A percentile compares a stretch with the other conserved stretches of the same genome.
Evolutionary conservation across 306 rosid genomes (phyloP).

Genomic region (Vachellia collinsii): DNA sequence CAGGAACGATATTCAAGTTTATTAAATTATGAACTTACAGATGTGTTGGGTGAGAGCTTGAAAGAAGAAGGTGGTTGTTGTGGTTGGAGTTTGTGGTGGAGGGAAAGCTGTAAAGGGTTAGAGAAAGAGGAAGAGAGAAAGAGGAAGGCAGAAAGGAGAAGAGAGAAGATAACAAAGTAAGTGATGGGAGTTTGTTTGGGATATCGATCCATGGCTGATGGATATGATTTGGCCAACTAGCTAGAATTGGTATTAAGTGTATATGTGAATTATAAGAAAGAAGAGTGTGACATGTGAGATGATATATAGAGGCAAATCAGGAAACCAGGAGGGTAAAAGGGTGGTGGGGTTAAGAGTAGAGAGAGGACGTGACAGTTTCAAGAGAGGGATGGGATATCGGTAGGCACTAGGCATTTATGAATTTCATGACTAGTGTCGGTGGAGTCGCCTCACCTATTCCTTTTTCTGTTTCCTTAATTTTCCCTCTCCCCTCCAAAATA

Average conservation of each 20-base stretch:
- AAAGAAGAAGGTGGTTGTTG: background rate
- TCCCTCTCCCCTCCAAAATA: no score
- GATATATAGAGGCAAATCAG: background rate
- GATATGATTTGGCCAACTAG: background rate
- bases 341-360: background rate
- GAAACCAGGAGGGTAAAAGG: background rate
- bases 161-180: conserved; percentile 30
- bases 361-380: background rate
- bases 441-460: background rate
- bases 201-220: conserved; percentile 34
- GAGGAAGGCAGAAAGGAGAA: conserved; percentile 41
- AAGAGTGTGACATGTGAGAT: background rate
- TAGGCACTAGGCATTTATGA: background rate
- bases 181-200: conserved; percentile 23
- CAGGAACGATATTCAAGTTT: background rate
- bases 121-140: conserved; percentile 35
- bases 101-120: conserved; percentile 12
- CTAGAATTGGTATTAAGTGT: no score
- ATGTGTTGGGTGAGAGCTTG: conserved; percentile 11
- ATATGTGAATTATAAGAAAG: no score
- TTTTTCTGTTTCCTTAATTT: no score
- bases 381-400: background rate
- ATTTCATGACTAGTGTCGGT: background rate
- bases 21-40: conserved; percentile 36
- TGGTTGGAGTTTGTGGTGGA: background rate